These are phyloP conservation scores for Nicotiana noctiflora DNA, from an alignment of 257 asterid genomes.

Conservation along the genomic window DNA sequence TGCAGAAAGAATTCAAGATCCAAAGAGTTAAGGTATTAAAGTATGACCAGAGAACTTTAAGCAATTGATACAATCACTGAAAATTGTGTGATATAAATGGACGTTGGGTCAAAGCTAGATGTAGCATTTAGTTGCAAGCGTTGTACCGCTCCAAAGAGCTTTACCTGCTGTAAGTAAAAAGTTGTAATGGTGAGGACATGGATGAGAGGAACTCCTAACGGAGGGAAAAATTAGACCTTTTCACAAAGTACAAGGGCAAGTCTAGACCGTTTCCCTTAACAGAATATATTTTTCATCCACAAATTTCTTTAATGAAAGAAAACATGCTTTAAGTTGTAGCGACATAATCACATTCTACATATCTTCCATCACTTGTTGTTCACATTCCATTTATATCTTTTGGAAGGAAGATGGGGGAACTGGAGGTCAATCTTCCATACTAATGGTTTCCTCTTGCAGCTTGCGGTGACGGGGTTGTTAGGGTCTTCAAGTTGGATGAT, in stretches of 20 bases:
- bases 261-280: not conserved
- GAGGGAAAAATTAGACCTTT: too few species aligned
- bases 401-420: not conserved
- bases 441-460: slow-evolving; percentile 41
- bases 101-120: not conserved
- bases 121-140: not conserved
- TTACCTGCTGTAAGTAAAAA: not conserved
- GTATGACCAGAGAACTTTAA: not conserved
- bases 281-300: not conserved
- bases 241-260: too few species aligned
- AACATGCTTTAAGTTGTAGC: not conserved
- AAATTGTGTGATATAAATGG: not conserved
- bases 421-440: not conserved
- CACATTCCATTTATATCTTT: not conserved
- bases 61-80: not conserved
- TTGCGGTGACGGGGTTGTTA: slow-evolving; percentile 80
- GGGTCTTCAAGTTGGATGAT: slow-evolving; percentile 95
- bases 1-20: not conserved
- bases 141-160: not conserved
- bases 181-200: too few species aligned
- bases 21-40: not conserved
- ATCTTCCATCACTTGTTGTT: slow-evolving; percentile 2
- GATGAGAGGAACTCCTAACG: too few species aligned
- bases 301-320: not conserved
- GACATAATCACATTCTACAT: not conserved